phyloP scores from a whole-genome alignment of 2,329 filamentous ascomycete genomes.

The Colletotrichum costaricense region DNA sequence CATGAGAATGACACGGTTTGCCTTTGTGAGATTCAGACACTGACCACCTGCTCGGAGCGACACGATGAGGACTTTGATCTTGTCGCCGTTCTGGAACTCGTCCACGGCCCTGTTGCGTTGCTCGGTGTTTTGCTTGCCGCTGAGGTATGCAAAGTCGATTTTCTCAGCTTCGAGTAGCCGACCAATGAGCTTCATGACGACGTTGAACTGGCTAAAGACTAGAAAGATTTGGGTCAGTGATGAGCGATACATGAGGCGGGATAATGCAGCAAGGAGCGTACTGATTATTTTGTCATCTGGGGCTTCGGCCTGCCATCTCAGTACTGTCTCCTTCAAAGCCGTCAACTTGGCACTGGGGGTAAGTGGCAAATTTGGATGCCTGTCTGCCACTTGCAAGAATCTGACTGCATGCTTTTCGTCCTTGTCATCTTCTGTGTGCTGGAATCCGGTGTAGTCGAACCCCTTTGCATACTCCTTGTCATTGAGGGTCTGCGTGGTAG shows the following conservation, averaged over 20 bases:
- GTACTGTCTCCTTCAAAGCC: constrained; percentile 45
- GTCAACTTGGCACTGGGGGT: constrained; percentile 47
- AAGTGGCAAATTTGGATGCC: not conserved
- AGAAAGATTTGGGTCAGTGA: too few species aligned
- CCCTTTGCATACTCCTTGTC: not conserved
- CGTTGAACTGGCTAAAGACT: constrained; percentile 51
- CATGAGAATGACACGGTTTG: constrained; percentile 64
- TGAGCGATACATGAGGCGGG: too few species aligned
- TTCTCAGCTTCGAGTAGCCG: constrained; percentile 41
- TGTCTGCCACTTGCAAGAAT: constrained; percentile 20
- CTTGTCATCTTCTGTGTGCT: not conserved
- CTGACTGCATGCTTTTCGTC: not conserved
- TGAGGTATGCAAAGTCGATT: constrained; percentile 51
- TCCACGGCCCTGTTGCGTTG: constrained; percentile 39
- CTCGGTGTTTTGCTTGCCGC: constrained; percentile 39
- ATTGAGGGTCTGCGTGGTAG: not conserved
- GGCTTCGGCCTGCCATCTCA: constrained; percentile 44
- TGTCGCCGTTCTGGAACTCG: constrained; percentile 37
- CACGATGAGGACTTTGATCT: constrained; percentile 42
- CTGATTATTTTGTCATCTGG: constrained; percentile 54
- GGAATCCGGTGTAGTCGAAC: not conserved
- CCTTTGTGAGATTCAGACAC: constrained; percentile 52
- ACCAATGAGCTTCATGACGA: constrained; percentile 48
- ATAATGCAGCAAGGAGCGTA: constrained; percentile 35
- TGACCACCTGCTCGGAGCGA: constrained; percentile 49